Percentiles rank a stretch among this genome's conserved stretches.
These are phyloP conservation scores for Penicillium flavigenum DNA, from an alignment of 495 filamentous ascomycete species.

Conservation along the genomic window DNA sequence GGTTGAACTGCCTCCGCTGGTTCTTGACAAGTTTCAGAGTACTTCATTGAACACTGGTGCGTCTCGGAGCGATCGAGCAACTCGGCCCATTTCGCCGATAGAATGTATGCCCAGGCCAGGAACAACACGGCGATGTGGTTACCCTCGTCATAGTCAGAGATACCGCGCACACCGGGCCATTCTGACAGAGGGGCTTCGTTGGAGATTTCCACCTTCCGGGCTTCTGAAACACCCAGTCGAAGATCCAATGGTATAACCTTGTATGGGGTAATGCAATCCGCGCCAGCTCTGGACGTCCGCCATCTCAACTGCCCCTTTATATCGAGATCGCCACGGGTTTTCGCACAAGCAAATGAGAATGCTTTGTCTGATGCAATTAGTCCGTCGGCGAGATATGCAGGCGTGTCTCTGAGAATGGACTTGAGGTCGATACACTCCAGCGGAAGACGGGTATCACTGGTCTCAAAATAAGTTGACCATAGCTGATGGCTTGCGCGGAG, in stretches of 20 bases:
- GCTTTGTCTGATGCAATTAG: not conserved
- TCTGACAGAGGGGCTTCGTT: conserved; percentile 23
- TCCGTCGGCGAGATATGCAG: not conserved
- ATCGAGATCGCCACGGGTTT: not conserved
- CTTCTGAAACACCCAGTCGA: conserved; percentile 15
- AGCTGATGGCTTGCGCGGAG: not conserved
- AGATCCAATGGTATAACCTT: conserved; percentile 22
- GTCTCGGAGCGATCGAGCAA: not conserved
- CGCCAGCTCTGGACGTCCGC: not conserved
- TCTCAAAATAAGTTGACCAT: not conserved
- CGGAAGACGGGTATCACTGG: not conserved
- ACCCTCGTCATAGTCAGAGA: conserved; percentile 21
- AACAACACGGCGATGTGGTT: conserved; percentile 28
- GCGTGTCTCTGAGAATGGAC: not conserved
- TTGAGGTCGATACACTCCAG: not conserved
- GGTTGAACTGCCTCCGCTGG: not conserved
- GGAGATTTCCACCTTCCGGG: conserved; percentile 19
- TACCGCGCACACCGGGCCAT: conserved; percentile 25
- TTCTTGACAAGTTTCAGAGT: not conserved
- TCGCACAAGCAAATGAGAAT: not conserved
- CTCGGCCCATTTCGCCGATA: conserved; percentile 1
- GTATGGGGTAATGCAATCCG: not conserved
- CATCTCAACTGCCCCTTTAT: not conserved
- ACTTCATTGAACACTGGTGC: not conserved
- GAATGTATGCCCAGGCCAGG: conserved; percentile 20